Evolutionary conservation across 164 flowering plant species (phyloP).

Genomic region (Stephania yunnanensis): DNA sequence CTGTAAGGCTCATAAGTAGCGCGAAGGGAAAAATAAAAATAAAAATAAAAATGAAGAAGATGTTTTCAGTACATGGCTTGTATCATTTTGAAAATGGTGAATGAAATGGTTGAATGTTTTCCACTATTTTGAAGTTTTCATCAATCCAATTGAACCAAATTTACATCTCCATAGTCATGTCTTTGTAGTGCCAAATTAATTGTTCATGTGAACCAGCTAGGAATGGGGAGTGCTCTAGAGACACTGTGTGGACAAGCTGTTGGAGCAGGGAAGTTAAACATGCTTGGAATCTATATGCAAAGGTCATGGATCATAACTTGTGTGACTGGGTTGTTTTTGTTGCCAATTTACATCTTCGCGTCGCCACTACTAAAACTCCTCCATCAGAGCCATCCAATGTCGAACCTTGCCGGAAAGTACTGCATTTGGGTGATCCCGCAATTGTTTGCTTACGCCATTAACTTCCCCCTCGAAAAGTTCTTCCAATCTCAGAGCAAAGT

Average conservation of each 20-base stretch:
- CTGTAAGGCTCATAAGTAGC: too few relatives aligned
- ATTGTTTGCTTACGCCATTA: conserved; percentile 43
- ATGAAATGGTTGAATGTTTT: too few relatives aligned
- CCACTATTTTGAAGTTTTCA: too few relatives aligned
- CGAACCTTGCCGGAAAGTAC: conserved; percentile 39
- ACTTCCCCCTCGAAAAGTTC: conserved; percentile 48
- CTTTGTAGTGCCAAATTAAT: too few relatives aligned
- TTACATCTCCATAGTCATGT: too few relatives aligned
- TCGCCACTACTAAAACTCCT: conserved; percentile 39
- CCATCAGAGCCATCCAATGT: conserved; percentile 28
- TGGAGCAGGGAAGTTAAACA: conserved; percentile 42
- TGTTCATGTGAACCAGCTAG: conserved; percentile 7
- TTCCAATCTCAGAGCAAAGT: conserved; percentile 42
- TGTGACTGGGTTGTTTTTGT: conserved; percentile 28
- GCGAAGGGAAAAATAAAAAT: too few relatives aligned
- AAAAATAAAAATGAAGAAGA: too few relatives aligned
- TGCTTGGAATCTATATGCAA: conserved; percentile 51
- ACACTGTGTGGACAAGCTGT: conserved; percentile 55
- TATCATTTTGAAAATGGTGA: too few relatives aligned
- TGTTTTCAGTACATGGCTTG: too few relatives aligned
- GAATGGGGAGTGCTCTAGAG: conserved; percentile 35
- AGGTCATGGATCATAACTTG: conserved; percentile 43
- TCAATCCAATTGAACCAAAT: too few relatives aligned
- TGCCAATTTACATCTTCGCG: conserved; percentile 41
- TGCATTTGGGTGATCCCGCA: conserved; percentile 44